Base-by-base conservation (phyloP, 805 yeast species). In the Metschnikowia vanudenii region DNA sequence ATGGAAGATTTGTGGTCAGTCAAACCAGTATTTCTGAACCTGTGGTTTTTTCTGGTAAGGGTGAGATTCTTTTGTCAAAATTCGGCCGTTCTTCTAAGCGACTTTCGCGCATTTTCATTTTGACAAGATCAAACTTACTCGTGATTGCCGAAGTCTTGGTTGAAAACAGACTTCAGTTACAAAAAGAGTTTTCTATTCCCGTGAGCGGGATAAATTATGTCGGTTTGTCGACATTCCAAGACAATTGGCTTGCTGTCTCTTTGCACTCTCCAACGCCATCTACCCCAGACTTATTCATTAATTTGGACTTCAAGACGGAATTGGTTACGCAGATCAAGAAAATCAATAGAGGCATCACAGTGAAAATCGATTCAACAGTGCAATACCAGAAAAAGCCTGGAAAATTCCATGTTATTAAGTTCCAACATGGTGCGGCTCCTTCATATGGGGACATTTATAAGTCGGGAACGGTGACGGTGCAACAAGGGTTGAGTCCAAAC, bases 331-430 rank as follows among this genome's bases (percentile, higher is more conserved):
- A 85, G 39, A 67, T 91, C 61, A 85, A 82, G 60, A 78, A 78
- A 50, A 51, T 84, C 41, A 81, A 82, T 56, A 75, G 76, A 13
- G 75, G 78, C 0, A 68, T 89, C 39, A 72, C 75, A 2, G 76
- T 94, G 38, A 76, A 75, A 36, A 77, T 94, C 52, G 91, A 85
- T 1, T 78, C 86, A 3, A 78, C 86, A 0, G 78, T 94, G 47
- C 78, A 80, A 51, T 94, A 94, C 67, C 88, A 85, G 68, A 94
- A 92, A 76, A 94, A 94, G 64, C 89, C 97, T 1, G 96, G 96
- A 2, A 80, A 80, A 63, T 84, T 80, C 63, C 94, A 90, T 50
- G 64, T 77, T 8, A 85, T 94, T 55, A 90, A 87, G 64, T 80
- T 85, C 59, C 80, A 76, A 42, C 64, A 76, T 34, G 85, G 84